Conservation (phyloP, 2,329 filamentous ascomycete genomes). For the Cyphellophora attinorum region DNA sequence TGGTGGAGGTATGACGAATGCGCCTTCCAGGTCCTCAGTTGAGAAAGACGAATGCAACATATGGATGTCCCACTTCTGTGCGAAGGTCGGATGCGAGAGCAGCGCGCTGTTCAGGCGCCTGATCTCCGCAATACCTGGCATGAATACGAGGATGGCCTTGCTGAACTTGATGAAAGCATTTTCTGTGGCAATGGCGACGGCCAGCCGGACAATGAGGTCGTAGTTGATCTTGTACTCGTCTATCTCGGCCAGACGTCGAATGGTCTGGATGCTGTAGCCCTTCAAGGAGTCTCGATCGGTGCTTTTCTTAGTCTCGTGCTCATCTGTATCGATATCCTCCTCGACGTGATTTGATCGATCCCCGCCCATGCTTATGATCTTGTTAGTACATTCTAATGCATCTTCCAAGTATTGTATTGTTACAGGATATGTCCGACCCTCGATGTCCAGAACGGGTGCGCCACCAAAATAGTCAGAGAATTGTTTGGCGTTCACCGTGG, state of each 20-base stretch:
- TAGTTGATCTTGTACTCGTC: conserved; percentile 92
- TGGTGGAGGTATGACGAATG: conserved; percentile 73
- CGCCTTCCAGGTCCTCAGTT: conserved; percentile 90
- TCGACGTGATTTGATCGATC: conserved; percentile 13
- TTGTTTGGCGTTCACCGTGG: conserved; percentile 83
- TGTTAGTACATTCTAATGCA: conserved; percentile 78
- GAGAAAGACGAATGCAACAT: conserved; percentile 90
- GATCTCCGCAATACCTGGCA: conserved; percentile 91
- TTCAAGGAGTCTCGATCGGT: conserved; percentile 22
- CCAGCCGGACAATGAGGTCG: conserved; percentile 69
- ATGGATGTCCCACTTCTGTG: conserved; percentile 71
- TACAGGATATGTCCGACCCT: conserved; percentile 88
- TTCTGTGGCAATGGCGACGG: conserved; percentile 64
- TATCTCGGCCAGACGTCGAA: conserved; percentile 63
- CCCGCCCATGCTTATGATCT: conserved; percentile 53
- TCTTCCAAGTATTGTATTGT: conserved; percentile 83
- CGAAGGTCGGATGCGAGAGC: conserved; percentile 64
- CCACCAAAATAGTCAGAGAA: conserved; percentile 77
- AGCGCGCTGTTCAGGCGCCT: conserved; percentile 79
- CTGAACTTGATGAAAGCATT: conserved; percentile 61
- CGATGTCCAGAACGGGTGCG: conserved; percentile 81
- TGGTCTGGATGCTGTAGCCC: conserved; percentile 67
- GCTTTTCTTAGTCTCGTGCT: conserved; percentile 24
- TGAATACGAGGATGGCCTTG: conserved; percentile 85
- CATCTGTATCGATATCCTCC: conserved; percentile 36